A percentile compares a stretch with the other conserved stretches of the same genome.
These are phyloP conservation scores for Boletus sp. DNA, from an alignment of 768 basidiomycete species.

Conservation along the genomic window DNA sequence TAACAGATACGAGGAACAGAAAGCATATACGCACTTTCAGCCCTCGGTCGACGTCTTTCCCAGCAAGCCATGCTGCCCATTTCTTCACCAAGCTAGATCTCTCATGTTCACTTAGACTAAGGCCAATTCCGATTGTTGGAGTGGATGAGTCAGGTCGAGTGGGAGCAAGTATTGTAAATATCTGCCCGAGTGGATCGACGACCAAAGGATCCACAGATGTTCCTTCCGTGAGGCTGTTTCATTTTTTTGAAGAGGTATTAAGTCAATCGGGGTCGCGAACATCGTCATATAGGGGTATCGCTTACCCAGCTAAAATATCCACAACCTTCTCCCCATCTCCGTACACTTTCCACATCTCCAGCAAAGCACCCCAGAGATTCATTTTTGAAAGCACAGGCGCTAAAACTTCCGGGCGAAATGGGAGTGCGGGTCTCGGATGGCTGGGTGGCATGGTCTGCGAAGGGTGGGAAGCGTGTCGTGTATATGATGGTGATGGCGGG, in stretches of 20 bases:
- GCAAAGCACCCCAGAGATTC: constrained; percentile 22
- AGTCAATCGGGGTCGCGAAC: not conserved
- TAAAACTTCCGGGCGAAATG: constrained; percentile 17
- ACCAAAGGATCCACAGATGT: constrained; percentile 24
- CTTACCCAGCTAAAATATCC: constrained; percentile 27
- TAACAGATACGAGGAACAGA: not conserved
- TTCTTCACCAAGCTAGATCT: constrained; percentile 61
- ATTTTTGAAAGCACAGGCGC: constrained; percentile 19
- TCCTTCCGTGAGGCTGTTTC: constrained; percentile 27
- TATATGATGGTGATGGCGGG: constrained; percentile 10
- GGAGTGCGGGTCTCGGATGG: constrained; percentile 3
- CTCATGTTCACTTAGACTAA: constrained; percentile 29
- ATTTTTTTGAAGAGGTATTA: not conserved
- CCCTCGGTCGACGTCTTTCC: constrained; percentile 64
- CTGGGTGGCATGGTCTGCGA: constrained; percentile 3
- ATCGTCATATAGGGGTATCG: not conserved
- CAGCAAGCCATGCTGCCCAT: constrained; percentile 82
- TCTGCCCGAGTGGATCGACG: constrained; percentile 27
- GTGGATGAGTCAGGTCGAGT: constrained; percentile 5
- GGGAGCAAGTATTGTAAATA: constrained; percentile 26
- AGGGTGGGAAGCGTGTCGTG: constrained; percentile 4
- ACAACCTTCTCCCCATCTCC: constrained; percentile 23
- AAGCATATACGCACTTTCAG: constrained; percentile 51
- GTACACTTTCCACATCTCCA: constrained; percentile 28
- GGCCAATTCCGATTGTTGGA: not conserved